A percentile compares a stretch with the other conserved stretches of the same genome.
Conservation (phyloP, 1,284 basidiomycete species). For the Cutaneotrichosporon cutaneum region DNA sequence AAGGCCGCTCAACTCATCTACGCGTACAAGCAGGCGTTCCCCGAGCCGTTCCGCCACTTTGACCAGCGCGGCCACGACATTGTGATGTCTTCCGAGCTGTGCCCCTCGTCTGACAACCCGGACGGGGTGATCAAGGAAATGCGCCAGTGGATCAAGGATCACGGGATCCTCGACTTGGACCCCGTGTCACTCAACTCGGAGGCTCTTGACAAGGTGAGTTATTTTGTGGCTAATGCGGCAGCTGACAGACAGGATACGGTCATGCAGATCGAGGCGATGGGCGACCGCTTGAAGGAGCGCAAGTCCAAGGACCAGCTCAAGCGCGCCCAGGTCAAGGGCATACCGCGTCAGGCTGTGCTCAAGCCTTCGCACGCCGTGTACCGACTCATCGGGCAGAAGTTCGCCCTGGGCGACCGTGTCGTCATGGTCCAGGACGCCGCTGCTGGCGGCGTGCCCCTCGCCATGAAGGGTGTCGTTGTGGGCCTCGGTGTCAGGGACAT, state of each 20-base stretch:
- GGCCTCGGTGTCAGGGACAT: constrained; percentile 81
- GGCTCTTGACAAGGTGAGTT: constrained; percentile 68
- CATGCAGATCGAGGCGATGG: constrained; percentile 64
- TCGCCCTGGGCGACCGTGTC: constrained; percentile 89
- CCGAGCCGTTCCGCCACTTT: constrained; percentile 72
- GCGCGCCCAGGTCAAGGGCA: constrained; percentile 83
- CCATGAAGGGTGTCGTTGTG: constrained; percentile 89
- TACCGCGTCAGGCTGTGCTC: constrained; percentile 90
- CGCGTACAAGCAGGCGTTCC: constrained; percentile 79
- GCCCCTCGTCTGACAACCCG: constrained; percentile 62
- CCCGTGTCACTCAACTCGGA: constrained; percentile 90
- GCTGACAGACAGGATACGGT: constrained; percentile 64
- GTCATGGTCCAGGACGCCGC: constrained; percentile 88
- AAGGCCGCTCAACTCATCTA: constrained; percentile 76
- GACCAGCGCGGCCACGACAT: constrained; percentile 72
- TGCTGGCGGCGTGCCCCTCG: constrained; percentile 82
- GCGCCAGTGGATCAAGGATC: constrained; percentile 79
- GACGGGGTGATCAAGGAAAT: constrained; percentile 73
- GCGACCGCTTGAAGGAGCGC: constrained; percentile 4
- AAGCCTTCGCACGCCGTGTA: constrained; percentile 90
- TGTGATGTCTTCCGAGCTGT: constrained; percentile 70
- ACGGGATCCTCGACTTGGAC: constrained; percentile 86
- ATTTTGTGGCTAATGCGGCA: background rate
- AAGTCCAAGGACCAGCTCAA: constrained; percentile 63
- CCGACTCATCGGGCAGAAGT: constrained; percentile 86